Evolutionary conservation across 441 rosid genomes (phyloP).

Genomic region (Jatropha podagrica): DNA sequence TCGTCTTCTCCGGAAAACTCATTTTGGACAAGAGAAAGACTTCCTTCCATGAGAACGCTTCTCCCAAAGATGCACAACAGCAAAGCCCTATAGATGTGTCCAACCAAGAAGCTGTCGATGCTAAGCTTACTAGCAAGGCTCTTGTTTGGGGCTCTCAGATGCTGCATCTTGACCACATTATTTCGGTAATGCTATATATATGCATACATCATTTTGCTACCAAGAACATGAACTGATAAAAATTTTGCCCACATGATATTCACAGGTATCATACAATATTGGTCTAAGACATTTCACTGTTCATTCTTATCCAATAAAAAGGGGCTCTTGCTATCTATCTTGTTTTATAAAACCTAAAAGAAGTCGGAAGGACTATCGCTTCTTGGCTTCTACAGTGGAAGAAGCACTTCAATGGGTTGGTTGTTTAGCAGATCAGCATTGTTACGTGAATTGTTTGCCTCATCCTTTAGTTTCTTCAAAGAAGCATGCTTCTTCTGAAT

Average conservation of each 20-base stretch:
- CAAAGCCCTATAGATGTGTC: slow-evolving; percentile 45
- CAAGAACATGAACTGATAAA: not conserved
- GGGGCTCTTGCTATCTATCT: slow-evolving; percentile 67
- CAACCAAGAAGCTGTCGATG: slow-evolving; percentile 58
- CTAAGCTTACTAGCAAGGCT: slow-evolving; percentile 84
- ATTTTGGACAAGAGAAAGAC: slow-evolving; percentile 67
- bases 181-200: slow-evolving; percentile 54
- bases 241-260: slow-evolving; percentile 18
- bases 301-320: slow-evolving; percentile 81
- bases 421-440: slow-evolving; percentile 94
- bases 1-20: slow-evolving; percentile 76
- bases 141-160: slow-evolving; percentile 81
- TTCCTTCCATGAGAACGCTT: slow-evolving; percentile 32
- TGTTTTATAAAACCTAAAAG: slow-evolving; percentile 79
- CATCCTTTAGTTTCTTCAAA: slow-evolving; percentile 92
- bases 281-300: slow-evolving; percentile 92
- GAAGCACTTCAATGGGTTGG: slow-evolving; percentile 99
- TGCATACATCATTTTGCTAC: not conserved
- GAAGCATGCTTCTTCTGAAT: slow-evolving; percentile 90
- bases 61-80: slow-evolving; percentile 37
- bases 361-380: slow-evolving; percentile 79
- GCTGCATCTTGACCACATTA: slow-evolving; percentile 67
- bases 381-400: slow-evolving; percentile 70
- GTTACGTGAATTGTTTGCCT: slow-evolving; percentile 89
- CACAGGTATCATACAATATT: slow-evolving; percentile 75